Evolutionary conservation across 1,284 basidiomycete species (phyloP).

Genomic region (Sphaerobolus stellatus): DNA sequence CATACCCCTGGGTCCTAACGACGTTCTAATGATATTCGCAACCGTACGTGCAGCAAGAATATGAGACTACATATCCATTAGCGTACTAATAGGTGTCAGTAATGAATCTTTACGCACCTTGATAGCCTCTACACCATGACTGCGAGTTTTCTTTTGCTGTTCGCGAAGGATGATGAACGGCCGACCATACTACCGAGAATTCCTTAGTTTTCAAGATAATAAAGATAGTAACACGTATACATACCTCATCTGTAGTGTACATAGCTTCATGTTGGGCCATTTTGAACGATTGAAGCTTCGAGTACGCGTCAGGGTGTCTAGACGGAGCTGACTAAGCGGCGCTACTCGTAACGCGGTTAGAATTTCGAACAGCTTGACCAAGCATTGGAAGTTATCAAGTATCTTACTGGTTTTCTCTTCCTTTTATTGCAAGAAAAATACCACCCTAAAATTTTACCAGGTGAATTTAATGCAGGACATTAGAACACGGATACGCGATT

Average conservation of each 20-base stretch:
- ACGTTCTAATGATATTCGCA: conserved; percentile 93
- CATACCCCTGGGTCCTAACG: conserved; percentile 88
- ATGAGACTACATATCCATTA: conserved; percentile 64
- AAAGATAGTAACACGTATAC: conserved; percentile 13
- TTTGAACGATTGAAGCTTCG: too few species aligned
- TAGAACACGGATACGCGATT: too few species aligned
- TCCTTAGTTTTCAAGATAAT: not conserved
- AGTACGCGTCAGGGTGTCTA: too few species aligned
- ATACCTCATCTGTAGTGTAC: conserved; percentile 89
- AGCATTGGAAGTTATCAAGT: too few species aligned
- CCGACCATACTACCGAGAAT: conserved; percentile 73
- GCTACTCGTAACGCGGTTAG: too few species aligned
- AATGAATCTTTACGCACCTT: conserved; percentile 55
- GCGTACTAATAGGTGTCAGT: conserved; percentile 14
- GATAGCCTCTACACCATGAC: conserved; percentile 94
- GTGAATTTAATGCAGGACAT: too few species aligned
- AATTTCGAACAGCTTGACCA: too few species aligned
- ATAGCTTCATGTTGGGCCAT: conserved; percentile 61
- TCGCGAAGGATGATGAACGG: conserved; percentile 98
- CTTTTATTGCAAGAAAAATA: too few species aligned
- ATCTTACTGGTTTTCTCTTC: too few species aligned
- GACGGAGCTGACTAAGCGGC: too few species aligned
- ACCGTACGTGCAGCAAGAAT: conserved; percentile 93
- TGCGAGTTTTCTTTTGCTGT: conserved; percentile 92
- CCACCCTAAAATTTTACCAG: too few species aligned